These are phyloP conservation scores for Microsporum ferrugineum DNA, from an alignment of 2,329 filamentous ascomycete genomes.

Conservation along the genomic window DNA sequence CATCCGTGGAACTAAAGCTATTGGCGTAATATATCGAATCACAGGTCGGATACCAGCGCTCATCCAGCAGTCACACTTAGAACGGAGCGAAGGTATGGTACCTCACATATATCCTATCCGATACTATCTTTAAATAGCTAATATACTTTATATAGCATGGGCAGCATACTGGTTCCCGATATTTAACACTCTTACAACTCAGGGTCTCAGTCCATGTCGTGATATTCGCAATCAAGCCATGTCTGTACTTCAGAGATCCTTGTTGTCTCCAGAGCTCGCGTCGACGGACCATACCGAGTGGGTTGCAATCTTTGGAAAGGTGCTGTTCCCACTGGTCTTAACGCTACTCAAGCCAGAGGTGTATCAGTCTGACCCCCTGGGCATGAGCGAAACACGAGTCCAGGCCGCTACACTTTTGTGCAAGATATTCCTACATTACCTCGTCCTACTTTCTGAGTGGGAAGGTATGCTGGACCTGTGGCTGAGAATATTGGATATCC, in stretches of 20 bases:
- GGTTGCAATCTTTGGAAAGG: constrained; percentile 88
- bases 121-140: constrained; percentile 13
- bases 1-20: constrained; percentile 64
- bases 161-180: constrained; percentile 96
- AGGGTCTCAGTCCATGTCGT: constrained; percentile 88
- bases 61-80: constrained; percentile 87
- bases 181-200: constrained; percentile 73
- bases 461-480: constrained; percentile 85
- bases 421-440: constrained; percentile 90
- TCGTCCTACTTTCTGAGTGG: constrained; percentile 73
- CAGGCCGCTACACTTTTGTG: constrained; percentile 83
- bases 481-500: constrained; percentile 82
- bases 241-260: constrained; percentile 68
- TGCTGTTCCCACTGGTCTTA: constrained; percentile 82
- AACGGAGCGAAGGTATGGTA: constrained; percentile 61
- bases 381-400: constrained; percentile 91
- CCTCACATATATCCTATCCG: background rate
- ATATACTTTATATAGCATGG: constrained; percentile 55
- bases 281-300: constrained; percentile 79
- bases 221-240: constrained; percentile 87
- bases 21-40: constrained; percentile 70
- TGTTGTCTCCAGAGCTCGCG: constrained; percentile 74
- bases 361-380: constrained; percentile 76
- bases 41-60: constrained; percentile 71
- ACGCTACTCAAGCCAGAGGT: constrained; percentile 87